These are phyloP conservation scores for Microstroma glucosiphilum DNA, from an alignment of 1,284 basidiomycete genomes.

Conservation along the genomic window DNA sequence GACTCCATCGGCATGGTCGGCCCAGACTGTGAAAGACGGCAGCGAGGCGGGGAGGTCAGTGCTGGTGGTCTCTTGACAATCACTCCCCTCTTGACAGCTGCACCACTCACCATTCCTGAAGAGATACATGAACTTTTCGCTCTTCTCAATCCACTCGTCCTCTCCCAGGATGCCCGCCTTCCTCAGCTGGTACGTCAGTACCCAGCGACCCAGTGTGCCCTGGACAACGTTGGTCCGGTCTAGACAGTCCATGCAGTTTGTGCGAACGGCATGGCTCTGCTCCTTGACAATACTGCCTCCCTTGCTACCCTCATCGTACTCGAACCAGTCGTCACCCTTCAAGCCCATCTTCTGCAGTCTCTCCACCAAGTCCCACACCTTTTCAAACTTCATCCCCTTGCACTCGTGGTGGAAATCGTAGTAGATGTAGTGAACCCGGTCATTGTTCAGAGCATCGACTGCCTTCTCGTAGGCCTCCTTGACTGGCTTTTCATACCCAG, in stretches of 20 bases:
- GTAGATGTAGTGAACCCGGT: conserved; percentile 79
- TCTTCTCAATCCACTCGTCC: conserved; percentile 38
- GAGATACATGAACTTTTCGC: conserved; percentile 57
- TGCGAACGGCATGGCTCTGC: conserved; percentile 54
- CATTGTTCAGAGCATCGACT: conserved; percentile 59
- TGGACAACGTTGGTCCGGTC: conserved; percentile 95
- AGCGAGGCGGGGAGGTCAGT: conserved; percentile 2
- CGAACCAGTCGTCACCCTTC: conserved; percentile 63
- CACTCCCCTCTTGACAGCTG: not conserved
- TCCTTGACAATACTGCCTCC: conserved; percentile 18
- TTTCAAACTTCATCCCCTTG: conserved; percentile 89
- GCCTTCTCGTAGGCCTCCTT: conserved; percentile 90
- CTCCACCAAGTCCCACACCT: conserved; percentile 76
- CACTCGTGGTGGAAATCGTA: conserved; percentile 98
- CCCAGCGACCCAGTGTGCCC: conserved; percentile 41
- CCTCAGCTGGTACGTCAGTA: conserved; percentile 66
- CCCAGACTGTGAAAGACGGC: conserved; percentile 65
- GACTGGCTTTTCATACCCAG: conserved; percentile 86
- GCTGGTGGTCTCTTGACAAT: not conserved
- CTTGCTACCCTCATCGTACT: conserved; percentile 6
- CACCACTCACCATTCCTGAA: conserved; percentile 74
- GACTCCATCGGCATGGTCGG: conserved; percentile 89
- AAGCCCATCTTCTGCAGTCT: conserved; percentile 66
- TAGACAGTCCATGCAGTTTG: conserved; percentile 71
- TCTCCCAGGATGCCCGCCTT: conserved; percentile 47